Base-by-base conservation (phyloP, 345 rosid genomes). In the Arabis hirsuta region DNA sequence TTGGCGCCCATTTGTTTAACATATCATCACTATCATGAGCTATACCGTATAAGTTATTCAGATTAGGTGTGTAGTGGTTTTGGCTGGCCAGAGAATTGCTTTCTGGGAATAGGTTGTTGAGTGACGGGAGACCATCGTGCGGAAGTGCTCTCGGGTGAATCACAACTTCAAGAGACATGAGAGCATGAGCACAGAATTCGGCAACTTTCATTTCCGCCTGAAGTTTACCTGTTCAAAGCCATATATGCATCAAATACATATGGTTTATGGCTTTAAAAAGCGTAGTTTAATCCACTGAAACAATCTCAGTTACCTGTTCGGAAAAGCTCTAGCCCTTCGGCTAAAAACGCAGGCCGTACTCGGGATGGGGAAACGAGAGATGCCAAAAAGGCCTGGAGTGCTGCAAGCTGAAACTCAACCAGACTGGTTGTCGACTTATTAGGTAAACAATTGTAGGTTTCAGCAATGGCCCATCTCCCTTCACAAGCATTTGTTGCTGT, bases 111-210 rank as follows among this genome's bases (percentile, higher is more conserved):
- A 54, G 58, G 38, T 22, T 20, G 66, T 77, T 55, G 70, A 66
- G 66, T 9, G 90, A 41, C 4, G 80, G 77, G 31, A 76, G 79
- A 77, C 81, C 82, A 14, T 73, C 80, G 48, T 85, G 62, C 9
- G 94, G 89, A 67, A 85, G 87, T 36, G 80, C 86, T 78, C 97
- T 82, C 1, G 97, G 98, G 80, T 91, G 97, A 55, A 91, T 83
- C 70, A 91, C 84, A 57, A 85, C 89, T 82, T 88, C 99, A 81
- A 91, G 79, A 45, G 88, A 79, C 67, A 85, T 76, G 69, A 91
- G 80, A 26, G 99, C 96, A 51, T 80, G 68, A n/a, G 85, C 85
- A 71, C 99, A 95, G 63, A 87, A 83, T 53, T 79, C 87, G 2
- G 88, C 77, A 56, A 88, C 72, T 82, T 79, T 62, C 51, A 81